These are phyloP conservation scores for Aspergillus ruber DNA, from an alignment of 2,329 filamentous ascomycete genomes.

Conservation along the genomic window DNA sequence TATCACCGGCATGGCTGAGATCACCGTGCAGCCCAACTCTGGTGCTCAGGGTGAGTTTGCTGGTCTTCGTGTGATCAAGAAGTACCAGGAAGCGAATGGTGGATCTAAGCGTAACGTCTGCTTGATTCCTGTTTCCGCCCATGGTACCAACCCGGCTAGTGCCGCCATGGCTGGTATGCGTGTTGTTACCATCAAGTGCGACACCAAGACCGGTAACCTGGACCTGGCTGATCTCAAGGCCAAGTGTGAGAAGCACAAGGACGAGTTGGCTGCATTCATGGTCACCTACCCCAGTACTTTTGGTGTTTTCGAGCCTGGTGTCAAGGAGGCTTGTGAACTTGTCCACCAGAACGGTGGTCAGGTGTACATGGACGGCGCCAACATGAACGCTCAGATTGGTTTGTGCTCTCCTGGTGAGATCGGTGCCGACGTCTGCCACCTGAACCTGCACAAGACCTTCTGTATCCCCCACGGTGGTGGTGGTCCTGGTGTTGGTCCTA, in stretches of 20 bases:
- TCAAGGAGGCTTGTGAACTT: slow-evolving; percentile 77
- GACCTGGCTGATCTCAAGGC: slow-evolving; percentile 77
- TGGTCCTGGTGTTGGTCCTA: slow-evolving; percentile 87
- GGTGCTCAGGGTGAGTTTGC: slow-evolving; percentile 94
- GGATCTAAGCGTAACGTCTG: slow-evolving; percentile 74
- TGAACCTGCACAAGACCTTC: slow-evolving; percentile 98
- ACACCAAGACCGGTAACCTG: slow-evolving; percentile 78
- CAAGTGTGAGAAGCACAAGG: slow-evolving; percentile 82
- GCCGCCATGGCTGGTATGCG: slow-evolving; percentile 95
- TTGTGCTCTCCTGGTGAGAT: slow-evolving; percentile 92
- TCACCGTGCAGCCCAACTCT: slow-evolving; percentile 89
- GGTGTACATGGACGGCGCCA: slow-evolving; percentile 98
- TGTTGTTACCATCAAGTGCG: slow-evolving; percentile 87
- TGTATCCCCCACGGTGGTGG: slow-evolving; percentile 96
- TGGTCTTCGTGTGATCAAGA: slow-evolving; percentile 79
- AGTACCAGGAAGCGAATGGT: slow-evolving; percentile 66
- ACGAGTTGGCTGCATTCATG: slow-evolving; percentile 88
- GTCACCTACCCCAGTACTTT: slow-evolving; percentile 94
- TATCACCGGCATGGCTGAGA: slow-evolving; percentile 85
- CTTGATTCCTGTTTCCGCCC: slow-evolving; percentile 88
- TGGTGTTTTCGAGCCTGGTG: slow-evolving; percentile 84
- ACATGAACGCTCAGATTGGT: slow-evolving; percentile 97
- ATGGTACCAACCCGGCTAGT: slow-evolving; percentile 92
- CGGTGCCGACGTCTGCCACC: slow-evolving; percentile 90
- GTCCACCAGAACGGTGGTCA: slow-evolving; percentile 85